Evolutionary conservation across 2,329 filamentous ascomycete genomes (phyloP).

Genomic region (Dendrostoma leiphaemia): DNA sequence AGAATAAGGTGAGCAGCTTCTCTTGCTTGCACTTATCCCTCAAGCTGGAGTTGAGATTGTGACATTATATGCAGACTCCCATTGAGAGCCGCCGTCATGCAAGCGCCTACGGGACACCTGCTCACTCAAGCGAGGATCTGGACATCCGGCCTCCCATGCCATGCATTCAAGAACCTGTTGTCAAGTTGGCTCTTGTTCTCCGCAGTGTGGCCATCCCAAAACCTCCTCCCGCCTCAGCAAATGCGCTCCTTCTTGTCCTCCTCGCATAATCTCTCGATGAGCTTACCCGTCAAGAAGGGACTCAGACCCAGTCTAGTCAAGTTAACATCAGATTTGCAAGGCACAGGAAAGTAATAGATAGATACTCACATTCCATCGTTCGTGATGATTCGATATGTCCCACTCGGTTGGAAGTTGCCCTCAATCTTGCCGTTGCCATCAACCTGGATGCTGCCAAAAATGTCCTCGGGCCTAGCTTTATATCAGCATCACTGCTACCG

Average conservation of each 20-base stretch:
- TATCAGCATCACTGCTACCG: not conserved
- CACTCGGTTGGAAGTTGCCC: slow-evolving; percentile 57
- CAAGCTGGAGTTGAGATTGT: too few species aligned
- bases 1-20: too few species aligned
- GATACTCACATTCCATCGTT: slow-evolving; percentile 20
- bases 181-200: too few species aligned
- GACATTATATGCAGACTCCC: too few species aligned
- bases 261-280: slow-evolving; percentile 13
- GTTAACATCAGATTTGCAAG: not conserved
- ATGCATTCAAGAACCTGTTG: too few species aligned
- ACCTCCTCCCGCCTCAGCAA: slow-evolving; percentile 1
- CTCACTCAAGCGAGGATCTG: too few species aligned
- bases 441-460: slow-evolving; percentile 66
- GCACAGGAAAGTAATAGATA: not conserved
- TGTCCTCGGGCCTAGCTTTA: slow-evolving; percentile 56
- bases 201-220: too few species aligned
- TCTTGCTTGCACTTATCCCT: too few species aligned
- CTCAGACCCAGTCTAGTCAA: slow-evolving; percentile 15
- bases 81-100: too few species aligned
- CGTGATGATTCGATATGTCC: slow-evolving; percentile 38
- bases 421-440: slow-evolving; percentile 55
- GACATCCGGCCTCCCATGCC: too few species aligned
- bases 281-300: slow-evolving; percentile 17
- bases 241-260: slow-evolving; percentile 15
- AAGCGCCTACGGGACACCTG: too few species aligned